phyloP scores from a whole-genome alignment of 1,284 basidiomycete genomes.

The Cutaneotrichosporon curvatum region DNA sequence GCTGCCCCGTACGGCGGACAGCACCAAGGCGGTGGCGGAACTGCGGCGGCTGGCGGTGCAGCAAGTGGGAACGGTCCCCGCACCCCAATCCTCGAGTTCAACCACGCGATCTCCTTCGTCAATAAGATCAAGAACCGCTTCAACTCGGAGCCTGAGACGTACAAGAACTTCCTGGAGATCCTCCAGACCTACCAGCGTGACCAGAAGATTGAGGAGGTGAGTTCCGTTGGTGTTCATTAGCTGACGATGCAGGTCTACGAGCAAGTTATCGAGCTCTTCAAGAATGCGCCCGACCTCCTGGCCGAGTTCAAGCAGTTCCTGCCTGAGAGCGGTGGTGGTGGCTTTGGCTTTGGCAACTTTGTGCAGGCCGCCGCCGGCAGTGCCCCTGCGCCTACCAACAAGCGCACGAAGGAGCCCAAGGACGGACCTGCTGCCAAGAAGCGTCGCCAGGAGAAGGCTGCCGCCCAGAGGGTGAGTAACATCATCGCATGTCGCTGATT shows the following conservation, averaged over 20 bases:
- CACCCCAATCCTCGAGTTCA: constrained; percentile 67
- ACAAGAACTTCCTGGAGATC: constrained; percentile 98
- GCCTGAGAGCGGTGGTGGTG: constrained; percentile 56
- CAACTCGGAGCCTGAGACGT: constrained; percentile 84
- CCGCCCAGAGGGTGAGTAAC: constrained; percentile 21
- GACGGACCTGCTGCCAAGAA: constrained; percentile 40
- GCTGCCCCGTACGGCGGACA: constrained; percentile 7
- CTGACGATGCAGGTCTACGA: constrained; percentile 63
- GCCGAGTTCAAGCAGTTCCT: constrained; percentile 96
- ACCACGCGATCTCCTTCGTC: constrained; percentile 95
- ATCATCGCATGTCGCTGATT: constrained; percentile 9
- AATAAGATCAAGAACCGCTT: constrained; percentile 98
- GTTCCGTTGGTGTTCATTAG: constrained; percentile 35
- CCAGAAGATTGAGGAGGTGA: constrained; percentile 76
- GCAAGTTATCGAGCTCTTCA: constrained; percentile 88
- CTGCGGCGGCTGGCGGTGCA: no score
- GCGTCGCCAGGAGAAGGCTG: constrained; percentile 51
- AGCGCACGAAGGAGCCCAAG: constrained; percentile 38
- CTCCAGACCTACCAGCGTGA: constrained; percentile 97
- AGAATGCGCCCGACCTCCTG: constrained; percentile 83
- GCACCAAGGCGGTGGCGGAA: constrained; percentile 4
- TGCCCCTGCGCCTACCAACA: constrained; percentile 6
- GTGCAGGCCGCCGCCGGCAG: constrained; percentile 24
- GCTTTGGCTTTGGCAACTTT: constrained; percentile 33
- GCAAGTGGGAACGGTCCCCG: constrained; percentile 20